Base-by-base conservation (phyloP, 2,329 filamentous ascomycete species). In the Calonectria leucothoes region DNA sequence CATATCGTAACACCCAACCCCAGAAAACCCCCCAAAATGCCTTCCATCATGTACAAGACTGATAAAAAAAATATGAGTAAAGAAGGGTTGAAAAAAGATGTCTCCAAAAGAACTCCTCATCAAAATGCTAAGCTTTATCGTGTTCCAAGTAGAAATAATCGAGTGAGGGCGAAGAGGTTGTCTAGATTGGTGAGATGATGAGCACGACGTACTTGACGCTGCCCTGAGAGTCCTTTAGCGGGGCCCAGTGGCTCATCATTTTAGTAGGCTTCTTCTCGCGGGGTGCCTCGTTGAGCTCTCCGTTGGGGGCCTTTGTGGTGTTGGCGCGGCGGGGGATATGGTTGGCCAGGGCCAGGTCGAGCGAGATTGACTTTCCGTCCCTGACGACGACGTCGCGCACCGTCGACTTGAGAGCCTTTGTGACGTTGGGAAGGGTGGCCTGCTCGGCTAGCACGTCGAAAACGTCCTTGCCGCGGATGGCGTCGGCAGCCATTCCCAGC, bases 391-490 rank as follows among this genome's bases (percentile, higher is more conserved):
- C 78, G n/a, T 86, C 84, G 27, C 84, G 83, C 3, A 91, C 86
- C 0, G 82, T 83, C 1, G 81, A 78, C 75, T 86, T 87, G 82
- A 90, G 88, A 0, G 84, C 82, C 64, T 85, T 86, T 2, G 84
- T 85, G 7, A 89, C 80, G 3, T 83, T 84, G 0, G 85, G 84
- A 11, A 86, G 84, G n/a, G 83, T 82, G 1, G 86, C 84, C 55
- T 87, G 85, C n/a, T 88, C 85, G 6, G 84, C 82, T 6, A 92
- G 84, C n/a, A 91, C 86, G 49, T 87, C 85, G 78, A 92, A 92
- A 15, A 91, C 84, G 72, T 92, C 89, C 74, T 85, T 86, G 59
- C 87, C 85, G 61, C 85, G 79, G 20, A 88, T 82, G 2, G 83
- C 81, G 2, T 84, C 82, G 4, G 80, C 76, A 3, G 81, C 80